Percentiles rank a stretch among this genome's conserved stretches.
These are phyloP conservation scores for Dendrobium huoshanense DNA, from an alignment of 106 monocot genomes.

Conservation along the genomic window DNA sequence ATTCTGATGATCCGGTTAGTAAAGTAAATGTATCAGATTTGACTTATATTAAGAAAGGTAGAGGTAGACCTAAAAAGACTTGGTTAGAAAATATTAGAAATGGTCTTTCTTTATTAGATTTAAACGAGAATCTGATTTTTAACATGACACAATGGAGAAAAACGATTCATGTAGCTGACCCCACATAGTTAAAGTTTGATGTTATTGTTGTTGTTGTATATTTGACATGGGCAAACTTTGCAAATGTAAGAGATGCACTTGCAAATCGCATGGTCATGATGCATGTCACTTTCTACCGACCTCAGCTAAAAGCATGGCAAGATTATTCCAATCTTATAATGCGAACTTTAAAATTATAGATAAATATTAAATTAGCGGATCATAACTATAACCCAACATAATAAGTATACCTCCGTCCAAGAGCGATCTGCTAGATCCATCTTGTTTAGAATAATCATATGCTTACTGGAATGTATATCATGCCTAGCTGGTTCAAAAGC, in stretches of 20 bases:
- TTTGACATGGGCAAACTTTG: neutral
- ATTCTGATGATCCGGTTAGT: no score
- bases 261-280: neutral
- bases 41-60: no score
- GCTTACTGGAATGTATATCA: slow-evolving; percentile 15
- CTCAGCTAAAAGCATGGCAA: neutral
- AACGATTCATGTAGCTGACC: no score
- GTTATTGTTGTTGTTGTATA: neutral
- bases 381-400: slow-evolving; percentile 1
- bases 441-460: slow-evolving; percentile 64
- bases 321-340: neutral
- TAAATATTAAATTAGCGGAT: neutral
- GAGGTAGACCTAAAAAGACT: no score
- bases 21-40: no score
- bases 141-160: no score
- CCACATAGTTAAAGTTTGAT: no score
- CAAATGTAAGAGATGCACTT: neutral
- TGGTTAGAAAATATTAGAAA: no score
- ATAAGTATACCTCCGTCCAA: slow-evolving; percentile 39
- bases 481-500: slow-evolving; percentile 29
- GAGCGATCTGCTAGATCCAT: slow-evolving; percentile 56
- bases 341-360: neutral
- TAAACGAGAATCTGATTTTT: no score
- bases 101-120: no score
- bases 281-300: neutral